Base-by-base conservation (phyloP, 768 basidiomycete genomes). In the Boletus eberwhitei region DNA sequence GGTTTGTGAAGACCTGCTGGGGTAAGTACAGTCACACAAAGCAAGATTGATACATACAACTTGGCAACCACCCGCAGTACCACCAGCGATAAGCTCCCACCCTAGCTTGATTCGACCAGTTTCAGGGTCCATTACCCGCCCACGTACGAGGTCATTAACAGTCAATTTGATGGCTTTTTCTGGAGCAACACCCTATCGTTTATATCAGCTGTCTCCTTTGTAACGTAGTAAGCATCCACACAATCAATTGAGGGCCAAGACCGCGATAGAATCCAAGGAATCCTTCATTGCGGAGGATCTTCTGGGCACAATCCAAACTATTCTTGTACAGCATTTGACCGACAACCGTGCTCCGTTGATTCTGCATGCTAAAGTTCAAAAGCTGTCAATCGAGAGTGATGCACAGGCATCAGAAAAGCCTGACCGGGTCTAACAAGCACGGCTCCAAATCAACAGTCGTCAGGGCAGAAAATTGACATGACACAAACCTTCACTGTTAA, bases 111-210 rank as follows among this genome's bases (percentile, higher is more conserved):
- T 99, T 51, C 93, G 82, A 13, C 97, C 97, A 11, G 97, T 99
- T 71, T 96, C 93, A 22, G 94, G 92, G 72, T 99, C 94, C 74
- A 85, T 96, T 11, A 87, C 85, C 48, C 83, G 81, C 24, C 82
- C 78, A 34, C 97, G 86, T 22, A 99, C 79, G 52, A 96, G 73
- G 67, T 97, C 96, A 74, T 98, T 98, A 45, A 99, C 88, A 2
- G 97, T 97, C 57, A 99, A 74, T 71, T 99, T 99, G 73, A 99
- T 97, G 12, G 97, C 97, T 76, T 97, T 97, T 72, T 97, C 93
- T 12, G 93, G 93, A 34, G 93, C 93, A 46, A 97, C 92, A 56
- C 93, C 93, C 93, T 95, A 45, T 49, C 34, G 26, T 41, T 48
- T 19, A 54, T 38, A 29, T 69, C 17, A 64, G 54, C 24, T 29